Conservation (phyloP, 768 basidiomycete species). For the Auricularia cornea region DNA sequence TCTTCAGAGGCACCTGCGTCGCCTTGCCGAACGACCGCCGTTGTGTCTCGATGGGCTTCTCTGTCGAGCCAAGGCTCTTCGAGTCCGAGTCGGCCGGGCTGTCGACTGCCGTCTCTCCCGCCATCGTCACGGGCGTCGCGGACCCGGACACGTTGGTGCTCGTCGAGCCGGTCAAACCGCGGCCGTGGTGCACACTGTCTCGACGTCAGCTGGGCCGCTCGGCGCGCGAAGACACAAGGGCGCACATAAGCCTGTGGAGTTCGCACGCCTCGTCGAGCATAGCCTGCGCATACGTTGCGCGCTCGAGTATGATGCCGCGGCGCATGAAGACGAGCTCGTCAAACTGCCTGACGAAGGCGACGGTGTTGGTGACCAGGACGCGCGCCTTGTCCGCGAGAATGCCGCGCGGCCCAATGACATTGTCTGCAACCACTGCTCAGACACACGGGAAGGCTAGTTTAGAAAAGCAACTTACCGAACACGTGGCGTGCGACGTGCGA, state of each 20-base stretch:
- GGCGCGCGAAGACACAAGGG: conserved; percentile 8
- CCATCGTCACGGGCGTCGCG: conserved; percentile 38
- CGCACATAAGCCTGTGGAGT: conserved; percentile 69
- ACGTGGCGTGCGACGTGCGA: conserved; percentile 84
- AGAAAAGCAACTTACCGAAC: conserved; percentile 43
- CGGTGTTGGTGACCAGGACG: conserved; percentile 78
- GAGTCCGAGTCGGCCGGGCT: neutral
- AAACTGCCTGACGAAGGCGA: conserved; percentile 73
- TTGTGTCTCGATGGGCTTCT: conserved; percentile 24
- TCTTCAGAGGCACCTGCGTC: neutral
- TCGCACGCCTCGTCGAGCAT: conserved; percentile 55
- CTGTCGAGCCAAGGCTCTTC: neutral
- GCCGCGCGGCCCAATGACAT: conserved; percentile 81
- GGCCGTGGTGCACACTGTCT: conserved; percentile 31
- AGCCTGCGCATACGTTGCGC: conserved; percentile 54
- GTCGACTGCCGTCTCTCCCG: neutral
- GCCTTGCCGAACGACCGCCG: neutral
- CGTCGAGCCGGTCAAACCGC: conserved; percentile 25
- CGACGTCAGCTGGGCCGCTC: neutral
- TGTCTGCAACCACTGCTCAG: no score
- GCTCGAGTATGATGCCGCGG: conserved; percentile 74
- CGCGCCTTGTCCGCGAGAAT: conserved; percentile 76
- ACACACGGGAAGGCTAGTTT: conserved; percentile 7
- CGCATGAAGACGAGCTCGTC: conserved; percentile 70
- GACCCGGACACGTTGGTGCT: conserved; percentile 38